phyloP scores from a whole-genome alignment of 176 grass and related monocot species.

The Carex pumila region DNA sequence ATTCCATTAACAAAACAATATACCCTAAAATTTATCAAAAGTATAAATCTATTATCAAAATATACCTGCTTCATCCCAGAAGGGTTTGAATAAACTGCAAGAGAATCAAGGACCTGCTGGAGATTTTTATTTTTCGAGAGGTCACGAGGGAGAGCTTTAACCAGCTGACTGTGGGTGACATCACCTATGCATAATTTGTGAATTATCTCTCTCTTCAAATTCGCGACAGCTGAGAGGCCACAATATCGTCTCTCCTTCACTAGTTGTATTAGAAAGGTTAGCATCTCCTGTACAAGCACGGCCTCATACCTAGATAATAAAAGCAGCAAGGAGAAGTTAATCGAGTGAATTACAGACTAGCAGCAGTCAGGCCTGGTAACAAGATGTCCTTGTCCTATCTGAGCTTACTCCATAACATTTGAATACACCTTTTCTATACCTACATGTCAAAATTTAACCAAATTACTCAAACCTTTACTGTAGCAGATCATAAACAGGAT shows the following conservation, averaged over 20 bases:
- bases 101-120: conserved; percentile 76
- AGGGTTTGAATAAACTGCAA: conserved; percentile 90
- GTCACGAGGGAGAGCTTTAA: conserved; percentile 79
- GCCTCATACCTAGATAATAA: conserved; percentile 58
- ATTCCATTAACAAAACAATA: neutral
- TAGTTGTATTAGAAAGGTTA: conserved; percentile 89
- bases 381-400: neutral
- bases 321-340: neutral
- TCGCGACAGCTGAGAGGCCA: conserved; percentile 73
- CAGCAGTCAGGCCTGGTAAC: neutral
- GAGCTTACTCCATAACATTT: neutral
- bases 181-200: conserved; percentile 74
- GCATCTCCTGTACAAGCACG: conserved; percentile 90
- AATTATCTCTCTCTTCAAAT: conserved; percentile 89
- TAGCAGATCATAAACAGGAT: neutral
- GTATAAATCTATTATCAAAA: neutral
- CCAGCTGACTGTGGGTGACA: conserved; percentile 88
- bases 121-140: conserved; percentile 64
- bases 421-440: neutral
- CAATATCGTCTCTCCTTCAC: conserved; percentile 89
- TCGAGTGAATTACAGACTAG: neutral
- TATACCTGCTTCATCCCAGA: conserved; percentile 97
- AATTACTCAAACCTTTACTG: neutral
- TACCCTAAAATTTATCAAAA: neutral
- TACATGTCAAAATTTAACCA: neutral